Conservation (phyloP, 495 filamentous ascomycete species). For the Cercophora sp. region DNA sequence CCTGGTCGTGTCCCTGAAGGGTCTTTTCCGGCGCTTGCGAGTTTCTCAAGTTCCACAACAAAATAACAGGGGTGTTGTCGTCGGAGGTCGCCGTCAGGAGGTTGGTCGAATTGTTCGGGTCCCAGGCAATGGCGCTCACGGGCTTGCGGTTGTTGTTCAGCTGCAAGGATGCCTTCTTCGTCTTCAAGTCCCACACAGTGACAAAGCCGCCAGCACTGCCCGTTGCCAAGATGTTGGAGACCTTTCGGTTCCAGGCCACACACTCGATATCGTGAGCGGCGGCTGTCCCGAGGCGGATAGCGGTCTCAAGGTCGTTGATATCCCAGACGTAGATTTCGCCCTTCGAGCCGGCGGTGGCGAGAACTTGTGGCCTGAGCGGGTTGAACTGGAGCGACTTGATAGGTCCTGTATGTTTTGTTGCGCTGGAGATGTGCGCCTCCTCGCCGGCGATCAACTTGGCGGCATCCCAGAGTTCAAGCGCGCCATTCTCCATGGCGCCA, state of each 20-base stretch:
- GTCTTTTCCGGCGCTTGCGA: constrained; percentile 90
- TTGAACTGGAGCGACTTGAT: constrained; percentile 98
- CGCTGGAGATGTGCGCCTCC: constrained; percentile 77
- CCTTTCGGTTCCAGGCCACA: constrained; percentile 97
- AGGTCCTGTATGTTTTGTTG: constrained; percentile 87
- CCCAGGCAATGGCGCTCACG: constrained; percentile 95
- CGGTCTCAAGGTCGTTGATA: constrained; percentile 79
- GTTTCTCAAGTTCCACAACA: constrained; percentile 93
- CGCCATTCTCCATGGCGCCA: constrained; percentile 91
- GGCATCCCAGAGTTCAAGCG: constrained; percentile 93
- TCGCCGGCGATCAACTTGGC: constrained; percentile 71
- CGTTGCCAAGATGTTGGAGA: constrained; percentile 91
- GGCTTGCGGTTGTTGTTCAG: constrained; percentile 93
- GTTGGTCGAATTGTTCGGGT: constrained; percentile 89
- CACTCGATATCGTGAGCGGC: constrained; percentile 95
- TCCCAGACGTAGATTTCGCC: constrained; percentile 97
- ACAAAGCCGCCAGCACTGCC: constrained; percentile 93
- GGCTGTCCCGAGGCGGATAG: constrained; percentile 82
- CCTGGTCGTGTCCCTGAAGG: constrained; percentile 83
- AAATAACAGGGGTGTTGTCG: constrained; percentile 82
- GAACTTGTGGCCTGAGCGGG: constrained; percentile 82
- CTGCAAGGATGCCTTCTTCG: constrained; percentile 91
- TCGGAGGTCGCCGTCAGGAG: constrained; percentile 89
- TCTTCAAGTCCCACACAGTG: constrained; percentile 97
- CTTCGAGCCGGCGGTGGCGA: constrained; percentile 89